These are phyloP conservation scores for Aspergillus piperis DNA, from an alignment of 2,329 filamentous ascomycete species.

Conservation along the genomic window DNA sequence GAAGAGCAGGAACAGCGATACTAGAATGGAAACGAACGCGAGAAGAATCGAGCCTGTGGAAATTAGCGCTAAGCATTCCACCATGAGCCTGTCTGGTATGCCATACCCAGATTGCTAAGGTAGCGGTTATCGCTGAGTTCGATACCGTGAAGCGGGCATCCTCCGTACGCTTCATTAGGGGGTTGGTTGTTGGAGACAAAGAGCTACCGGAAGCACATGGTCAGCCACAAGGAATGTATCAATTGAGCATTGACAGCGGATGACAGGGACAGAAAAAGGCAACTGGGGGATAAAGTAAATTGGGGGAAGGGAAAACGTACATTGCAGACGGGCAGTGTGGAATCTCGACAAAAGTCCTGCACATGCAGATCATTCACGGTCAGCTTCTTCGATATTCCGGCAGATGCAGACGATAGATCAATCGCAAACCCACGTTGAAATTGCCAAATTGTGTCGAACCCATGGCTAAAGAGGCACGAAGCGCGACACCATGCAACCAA, in stretches of 20 bases:
- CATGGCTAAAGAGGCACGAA: slow-evolving; percentile 37
- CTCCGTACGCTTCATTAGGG: slow-evolving; percentile 60
- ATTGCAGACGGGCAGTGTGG: slow-evolving; percentile 81
- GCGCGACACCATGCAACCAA: slow-evolving; percentile 18
- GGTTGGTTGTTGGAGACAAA: slow-evolving; percentile 64
- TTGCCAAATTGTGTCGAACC: slow-evolving; percentile 60
- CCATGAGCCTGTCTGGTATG: neutral
- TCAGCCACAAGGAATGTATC: slow-evolving; percentile 18
- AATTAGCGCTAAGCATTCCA: slow-evolving; percentile 15
- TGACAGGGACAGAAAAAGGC: slow-evolving; percentile 3
- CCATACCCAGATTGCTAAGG: slow-evolving; percentile 80
- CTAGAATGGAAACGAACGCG: slow-evolving; percentile 72
- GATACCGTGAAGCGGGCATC: slow-evolving; percentile 77
- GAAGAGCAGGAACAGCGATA: slow-evolving; percentile 68
- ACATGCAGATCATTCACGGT: slow-evolving; percentile 24
- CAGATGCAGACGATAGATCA: neutral
- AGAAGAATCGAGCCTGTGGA: slow-evolving; percentile 79
- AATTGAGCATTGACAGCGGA: slow-evolving; percentile 1
- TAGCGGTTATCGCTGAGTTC: slow-evolving; percentile 63
- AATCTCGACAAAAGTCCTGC: slow-evolving; percentile 80
- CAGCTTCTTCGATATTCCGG: slow-evolving; percentile 15
- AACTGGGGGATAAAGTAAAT: neutral
- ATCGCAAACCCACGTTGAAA: slow-evolving; percentile 52
- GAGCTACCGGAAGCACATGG: slow-evolving; percentile 53
- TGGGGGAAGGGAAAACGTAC: slow-evolving; percentile 54